Evolutionary conservation across 2,329 filamentous ascomycete species (phyloP).

Genomic region (Sphaerulina populicola): DNA sequence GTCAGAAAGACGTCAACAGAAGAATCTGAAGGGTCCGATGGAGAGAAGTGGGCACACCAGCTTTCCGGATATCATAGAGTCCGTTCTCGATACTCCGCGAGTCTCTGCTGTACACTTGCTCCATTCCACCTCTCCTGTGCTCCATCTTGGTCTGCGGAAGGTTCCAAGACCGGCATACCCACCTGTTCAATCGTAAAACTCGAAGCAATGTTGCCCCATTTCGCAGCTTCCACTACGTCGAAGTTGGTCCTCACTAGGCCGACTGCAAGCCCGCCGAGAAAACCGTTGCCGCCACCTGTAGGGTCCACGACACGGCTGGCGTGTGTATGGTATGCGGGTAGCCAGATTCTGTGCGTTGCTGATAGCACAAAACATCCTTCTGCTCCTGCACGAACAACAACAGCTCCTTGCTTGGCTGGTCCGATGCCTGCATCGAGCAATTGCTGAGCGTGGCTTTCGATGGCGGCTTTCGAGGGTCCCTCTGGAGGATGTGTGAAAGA

Average conservation of each 20-base stretch:
- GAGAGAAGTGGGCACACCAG: too few relatives aligned
- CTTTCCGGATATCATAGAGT: neutral
- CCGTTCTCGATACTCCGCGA: conserved; percentile 31
- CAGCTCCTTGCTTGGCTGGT: conserved; percentile 37
- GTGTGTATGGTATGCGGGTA: conserved; percentile 64
- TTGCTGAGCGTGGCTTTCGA: conserved; percentile 35
- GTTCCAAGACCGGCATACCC: conserved; percentile 58
- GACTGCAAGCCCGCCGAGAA: conserved; percentile 57
- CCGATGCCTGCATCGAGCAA: conserved; percentile 30
- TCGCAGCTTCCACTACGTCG: conserved; percentile 59
- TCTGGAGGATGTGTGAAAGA: conserved; percentile 34
- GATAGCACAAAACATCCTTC: conserved; percentile 55
- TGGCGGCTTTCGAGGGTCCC: conserved; percentile 22
- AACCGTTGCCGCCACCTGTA: conserved; percentile 88
- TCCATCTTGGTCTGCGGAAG: conserved; percentile 17
- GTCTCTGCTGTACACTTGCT: conserved; percentile 36
- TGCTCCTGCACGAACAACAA: conserved; percentile 64
- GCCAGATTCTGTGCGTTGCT: conserved; percentile 46
- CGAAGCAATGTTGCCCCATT: conserved; percentile 73
- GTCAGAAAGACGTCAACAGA: too few relatives aligned
- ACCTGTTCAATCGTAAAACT: conserved; percentile 94
- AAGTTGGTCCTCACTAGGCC: conserved; percentile 48
- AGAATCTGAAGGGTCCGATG: too few relatives aligned
- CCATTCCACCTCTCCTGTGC: conserved; percentile 43
- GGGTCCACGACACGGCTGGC: conserved; percentile 66